These are phyloP conservation scores for Yamadazyma kitorensis DNA, from an alignment of 805 yeast species.

Conservation along the genomic window DNA sequence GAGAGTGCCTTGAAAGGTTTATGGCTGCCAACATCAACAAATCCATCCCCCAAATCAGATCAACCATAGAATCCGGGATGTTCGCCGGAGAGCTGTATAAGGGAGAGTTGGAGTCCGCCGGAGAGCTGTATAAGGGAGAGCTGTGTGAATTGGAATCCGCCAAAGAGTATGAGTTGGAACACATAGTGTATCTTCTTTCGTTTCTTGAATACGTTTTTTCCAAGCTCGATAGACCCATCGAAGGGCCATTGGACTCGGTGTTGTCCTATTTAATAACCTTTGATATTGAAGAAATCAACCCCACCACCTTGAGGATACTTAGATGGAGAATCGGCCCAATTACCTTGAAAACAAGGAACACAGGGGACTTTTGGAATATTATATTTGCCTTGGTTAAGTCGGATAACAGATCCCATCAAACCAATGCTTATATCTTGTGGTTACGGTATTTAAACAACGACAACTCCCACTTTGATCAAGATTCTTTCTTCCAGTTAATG, in stretches of 20 bases:
- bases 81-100: no score
- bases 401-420: constrained; percentile 18
- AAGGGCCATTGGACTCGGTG: constrained; percentile 1
- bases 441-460: constrained; percentile 45
- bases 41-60: constrained; percentile 17
- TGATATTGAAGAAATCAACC: constrained; percentile 37
- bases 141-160: not conserved
- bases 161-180: constrained; percentile 9
- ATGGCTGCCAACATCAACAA: constrained; percentile 9
- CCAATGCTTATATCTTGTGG: constrained; percentile 54
- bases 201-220: constrained; percentile 38
- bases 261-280: constrained; percentile 26
- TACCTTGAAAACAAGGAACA: constrained; percentile 11
- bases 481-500: constrained; percentile 24
- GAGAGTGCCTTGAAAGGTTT: constrained; percentile 6
- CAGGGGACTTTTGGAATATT: constrained; percentile 43
- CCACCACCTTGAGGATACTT: constrained; percentile 36
- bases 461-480: constrained; percentile 9
- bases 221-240: constrained; percentile 13
- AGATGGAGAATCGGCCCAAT: constrained; percentile 54
- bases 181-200: constrained; percentile 22
- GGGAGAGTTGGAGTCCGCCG: no score
- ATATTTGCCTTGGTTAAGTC: constrained; percentile 37
- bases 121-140: no score
- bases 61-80: constrained; percentile 8